phyloP scores from a whole-genome alignment of 495 filamentous ascomycete genomes.

The Penicillium goetzii region DNA sequence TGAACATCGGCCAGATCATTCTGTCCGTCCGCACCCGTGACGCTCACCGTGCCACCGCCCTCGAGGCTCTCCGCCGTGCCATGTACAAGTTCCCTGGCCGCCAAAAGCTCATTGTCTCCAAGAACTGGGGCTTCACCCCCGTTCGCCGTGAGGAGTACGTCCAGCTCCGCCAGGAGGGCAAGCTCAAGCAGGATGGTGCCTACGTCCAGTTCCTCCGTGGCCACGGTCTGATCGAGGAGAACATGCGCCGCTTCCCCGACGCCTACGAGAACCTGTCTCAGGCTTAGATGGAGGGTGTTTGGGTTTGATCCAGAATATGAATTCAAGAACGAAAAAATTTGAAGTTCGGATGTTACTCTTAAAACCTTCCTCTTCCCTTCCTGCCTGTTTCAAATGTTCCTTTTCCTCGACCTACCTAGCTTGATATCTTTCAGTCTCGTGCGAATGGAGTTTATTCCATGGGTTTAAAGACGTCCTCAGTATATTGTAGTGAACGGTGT shows the following conservation, averaged over 20 bases:
- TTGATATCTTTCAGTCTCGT: slow-evolving; percentile 34
- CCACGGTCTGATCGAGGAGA: slow-evolving; percentile 80
- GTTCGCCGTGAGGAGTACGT: slow-evolving; percentile 97
- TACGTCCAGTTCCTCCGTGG: slow-evolving; percentile 98
- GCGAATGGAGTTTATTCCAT: slow-evolving; percentile 38
- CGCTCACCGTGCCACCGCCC: slow-evolving; percentile 82
- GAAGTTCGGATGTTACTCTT: slow-evolving; percentile 32
- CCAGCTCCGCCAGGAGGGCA: slow-evolving; percentile 84
- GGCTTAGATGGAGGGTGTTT: slow-evolving; percentile 48
- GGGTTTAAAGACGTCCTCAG: slow-evolving; percentile 18
- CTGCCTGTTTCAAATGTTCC: slow-evolving; percentile 21
- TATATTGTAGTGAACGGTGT: neutral
- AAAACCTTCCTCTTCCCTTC: slow-evolving; percentile 16
- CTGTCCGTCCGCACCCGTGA: slow-evolving; percentile 96
- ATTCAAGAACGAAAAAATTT: slow-evolving; percentile 35
- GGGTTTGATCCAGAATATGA: slow-evolving; percentile 36
- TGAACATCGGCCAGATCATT: slow-evolving; percentile 99
- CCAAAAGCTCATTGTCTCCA: slow-evolving; percentile 99
- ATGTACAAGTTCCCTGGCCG: slow-evolving; percentile 99
- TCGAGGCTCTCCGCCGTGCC: slow-evolving; percentile 96
- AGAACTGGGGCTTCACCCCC: slow-evolving; percentile 99
- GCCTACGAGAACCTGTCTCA: slow-evolving; percentile 67
- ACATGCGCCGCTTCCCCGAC: slow-evolving; percentile 90
- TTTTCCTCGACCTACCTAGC: slow-evolving; percentile 19
- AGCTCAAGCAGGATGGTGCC: slow-evolving; percentile 92